Base-by-base conservation (phyloP, 2,329 filamentous ascomycete species). In the Fusarium sp. region DNA sequence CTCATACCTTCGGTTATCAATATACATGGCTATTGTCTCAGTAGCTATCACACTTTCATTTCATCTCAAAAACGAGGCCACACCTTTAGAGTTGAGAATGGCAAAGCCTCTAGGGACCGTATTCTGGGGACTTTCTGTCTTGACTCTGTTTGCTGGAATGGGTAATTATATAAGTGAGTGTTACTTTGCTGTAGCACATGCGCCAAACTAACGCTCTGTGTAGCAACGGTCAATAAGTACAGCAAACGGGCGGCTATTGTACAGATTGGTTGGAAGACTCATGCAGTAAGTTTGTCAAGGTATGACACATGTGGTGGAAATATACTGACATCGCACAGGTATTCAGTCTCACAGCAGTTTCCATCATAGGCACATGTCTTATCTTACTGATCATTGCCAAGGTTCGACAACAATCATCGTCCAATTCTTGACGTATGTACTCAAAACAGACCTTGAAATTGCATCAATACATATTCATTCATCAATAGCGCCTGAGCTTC, bases 21-120 rank as follows among this genome's bases (percentile, higher is more conserved):
- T 97, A 75, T 97, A 97, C 83, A 95, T 98, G 88, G 90, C 94
- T 71, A 86, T 99, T 55, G 94, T 98, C 12, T 90, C 93, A 32
- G 89, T 97, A 35, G 95, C 96, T 54, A 97, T 99, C 73, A 90
- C 97, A 13, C 86, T 98, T 54, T 97, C 93, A 17, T 99, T 99
- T 80, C 95, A 99, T 78, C 87, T 99, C 53, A 95, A 94, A 77
- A 85, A 85, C 20, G 82, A 90, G 75, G 93, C 96, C 1, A 88
- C 90, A 0, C 78, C 83, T 1, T 80, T 93, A 17, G 96, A 99
- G 83, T 85, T 89, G 65, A 88, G 88, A 45, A 90, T 98, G 81
- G 92, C 96, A 0, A 86, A 92, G 67, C 96, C 96, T 0, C 88
- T 99, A 4, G 96, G 96, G 0, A 86, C 94, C 48, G 83, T 97